A percentile compares a stretch with the other conserved stretches of the same genome.
Conservation (phyloP, 352 stramenopile genomes). For the Globisporangium parvum region DNA sequence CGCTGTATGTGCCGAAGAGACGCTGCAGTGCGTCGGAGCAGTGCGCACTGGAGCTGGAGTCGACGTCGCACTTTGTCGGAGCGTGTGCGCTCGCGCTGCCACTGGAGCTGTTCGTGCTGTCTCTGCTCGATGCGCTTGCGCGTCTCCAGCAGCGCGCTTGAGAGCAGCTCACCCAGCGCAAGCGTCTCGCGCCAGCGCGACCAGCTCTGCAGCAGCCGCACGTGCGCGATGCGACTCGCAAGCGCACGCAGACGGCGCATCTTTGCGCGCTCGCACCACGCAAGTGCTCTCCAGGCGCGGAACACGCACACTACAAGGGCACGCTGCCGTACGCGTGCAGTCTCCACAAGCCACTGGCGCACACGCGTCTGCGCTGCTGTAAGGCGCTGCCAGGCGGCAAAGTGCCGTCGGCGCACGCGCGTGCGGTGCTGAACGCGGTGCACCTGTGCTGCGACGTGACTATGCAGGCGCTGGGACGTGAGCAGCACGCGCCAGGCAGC, state of each 20-base stretch:
- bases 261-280: conserved; percentile 13
- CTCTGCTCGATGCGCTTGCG: not conserved
- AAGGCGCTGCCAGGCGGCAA: conserved; percentile 16
- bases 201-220: conserved; percentile 20
- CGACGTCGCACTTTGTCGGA: conserved; percentile 1
- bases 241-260: conserved; percentile 16
- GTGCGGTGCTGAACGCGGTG: conserved; percentile 9
- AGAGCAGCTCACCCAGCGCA: not conserved
- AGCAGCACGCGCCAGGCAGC: conserved; percentile 15
- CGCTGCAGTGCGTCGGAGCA: not conserved
- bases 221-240: conserved; percentile 8
- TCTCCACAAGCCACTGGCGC: conserved; percentile 1
- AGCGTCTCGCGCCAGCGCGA: conserved; percentile 9
- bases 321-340: too few relatives aligned
- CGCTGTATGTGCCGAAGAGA: too few relatives aligned
- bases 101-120: conserved; percentile 1
- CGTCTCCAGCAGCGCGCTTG: not conserved
- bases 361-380: not conserved
- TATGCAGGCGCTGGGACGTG: conserved; percentile 7
- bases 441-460: conserved; percentile 20
- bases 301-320: conserved; percentile 1
- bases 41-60: conserved; percentile 8
- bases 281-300: conserved; percentile 1
- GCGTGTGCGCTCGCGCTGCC: conserved; percentile 3
- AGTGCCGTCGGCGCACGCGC: conserved; percentile 10